Base-by-base conservation (phyloP, 306 rosid species). In the Malus sieversii region DNA sequence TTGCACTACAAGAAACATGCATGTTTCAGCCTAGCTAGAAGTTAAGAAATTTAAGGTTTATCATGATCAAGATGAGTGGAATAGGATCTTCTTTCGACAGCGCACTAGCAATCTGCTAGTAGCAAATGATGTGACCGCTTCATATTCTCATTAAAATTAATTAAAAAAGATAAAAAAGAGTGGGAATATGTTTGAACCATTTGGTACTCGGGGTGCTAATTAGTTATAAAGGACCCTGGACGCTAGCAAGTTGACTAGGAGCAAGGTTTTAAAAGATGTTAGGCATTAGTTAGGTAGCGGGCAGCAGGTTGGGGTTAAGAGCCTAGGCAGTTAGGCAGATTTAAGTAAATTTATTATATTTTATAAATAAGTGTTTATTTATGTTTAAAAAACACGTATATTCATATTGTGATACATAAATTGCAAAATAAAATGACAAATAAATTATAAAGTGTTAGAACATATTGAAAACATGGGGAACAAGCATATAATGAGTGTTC, bases 231-330 rank as follows among this genome's bases (percentile, higher is more conserved):
- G 62, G 15, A 9, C 62, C 15, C 15, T 57, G 14, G 62, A 57
- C 2, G 29, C 14, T 57, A n/a, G 18, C 18, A 46, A 46, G 52
- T 46, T 35, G 40, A 6, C 2, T 35, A 35, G 40, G 40, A 35
- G 9, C 9, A 6, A 6, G 9, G 0, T 35, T 35, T 35, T 6
- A 35, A 35, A 35, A 6, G 0, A 35, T 35, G 40, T 35, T 35
- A 35, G 40, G 2, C 9, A 5, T 1, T 35, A 35, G 2, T 35
- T 0, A 6, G 8, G 2, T 1, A 1, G 0, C 9, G 0, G 9
- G 2, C 0, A 35, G 0, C 2, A 2, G 2, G 9, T 35, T 35
- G 2, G 1, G 8, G 2, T 2, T 0, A 5, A 6, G 8, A 35
- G 2, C 3, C 0, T 35, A 6, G 8, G 2, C 0, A 0, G 8